Percentiles rank a stretch among this genome's conserved stretches.
These are phyloP conservation scores for Przewalskia tangutica DNA, from an alignment of 257 asterid species.

Conservation along the genomic window DNA sequence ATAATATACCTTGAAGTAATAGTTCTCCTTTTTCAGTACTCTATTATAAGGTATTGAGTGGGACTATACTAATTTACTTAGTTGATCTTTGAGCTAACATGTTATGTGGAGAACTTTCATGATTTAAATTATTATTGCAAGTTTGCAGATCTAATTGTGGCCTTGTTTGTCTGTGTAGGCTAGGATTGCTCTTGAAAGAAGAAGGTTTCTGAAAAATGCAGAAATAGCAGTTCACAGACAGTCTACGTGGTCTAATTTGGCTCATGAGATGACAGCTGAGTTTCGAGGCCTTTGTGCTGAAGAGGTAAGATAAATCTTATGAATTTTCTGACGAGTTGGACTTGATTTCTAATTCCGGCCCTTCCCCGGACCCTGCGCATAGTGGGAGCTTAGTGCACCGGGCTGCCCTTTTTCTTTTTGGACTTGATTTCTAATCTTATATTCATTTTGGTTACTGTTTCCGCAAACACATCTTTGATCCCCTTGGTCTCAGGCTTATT, in stretches of 20 bases:
- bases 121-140: background rate
- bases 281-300: conserved; percentile 97
- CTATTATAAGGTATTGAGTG: background rate
- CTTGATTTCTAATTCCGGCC: background rate
- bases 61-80: background rate
- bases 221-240: conserved; percentile 92
- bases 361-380: too few relatives aligned
- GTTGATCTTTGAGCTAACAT: background rate
- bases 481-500: conserved; percentile 59
- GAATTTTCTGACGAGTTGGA: background rate
- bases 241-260: conserved; percentile 93
- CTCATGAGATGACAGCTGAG: conserved; percentile 99
- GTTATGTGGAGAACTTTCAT: background rate
- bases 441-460: conserved; percentile 6
- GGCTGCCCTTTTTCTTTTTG: background rate
- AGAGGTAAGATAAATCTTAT: conserved; percentile 48
- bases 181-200: conserved; percentile 97
- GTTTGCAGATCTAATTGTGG: background rate
- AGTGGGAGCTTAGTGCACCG: too few relatives aligned
- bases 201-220: conserved; percentile 86
- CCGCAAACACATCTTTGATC: conserved; percentile 7
- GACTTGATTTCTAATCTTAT: background rate
- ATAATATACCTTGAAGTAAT: background rate
- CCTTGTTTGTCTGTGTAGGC: conserved; percentile 43
- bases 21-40: background rate